Base-by-base conservation (phyloP, 73 alveolate genomes). In the Diophrys sp. region DNA sequence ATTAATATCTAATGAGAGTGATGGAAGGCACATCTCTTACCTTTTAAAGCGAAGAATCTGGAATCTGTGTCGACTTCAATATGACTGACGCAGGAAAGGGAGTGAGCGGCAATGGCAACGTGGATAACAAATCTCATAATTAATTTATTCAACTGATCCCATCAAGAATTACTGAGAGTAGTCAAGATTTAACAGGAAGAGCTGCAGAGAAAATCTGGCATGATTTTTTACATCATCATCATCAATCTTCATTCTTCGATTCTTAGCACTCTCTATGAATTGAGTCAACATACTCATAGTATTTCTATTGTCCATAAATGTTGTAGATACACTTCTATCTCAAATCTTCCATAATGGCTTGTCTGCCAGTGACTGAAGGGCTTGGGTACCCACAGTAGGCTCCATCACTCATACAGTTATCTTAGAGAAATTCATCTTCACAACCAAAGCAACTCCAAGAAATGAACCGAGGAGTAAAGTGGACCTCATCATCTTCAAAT, bases 241-340 rank as follows among this genome's bases (percentile, higher is more conserved):
- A n/a, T n/a, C 96, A 89, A 73, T 76, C 85, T 69, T 84, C 93
- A 23, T 67, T 57, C 1, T 83, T 71, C 26, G 66, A 71, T 33
- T 74, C 83, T 8, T 66, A 68, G 73, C 98, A 92, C 66, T 73
- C 79, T 33, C 83, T 33, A 85, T 95, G 89, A 27, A 95, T 91
- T 44, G 56, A 26, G 29, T 83, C 71, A 56, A 95, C 73, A 82
- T 95, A 95, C 31, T 87, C 89, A 89, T 91, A 95, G 80, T 79
- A 95, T 31, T 23, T 70, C 31, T 53, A 32, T 70, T 74, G 25
- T 14, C 56, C 81, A 30, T 33, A 57, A 75, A 81, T 73, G 56
- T 90, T 72, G 82, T 80, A 88, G 29, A 93, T 62, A 57, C 99
- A 95, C 69, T 82, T 71, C 85, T 93, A 93, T 77, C 96, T 77